Evolutionary conservation across 352 stramenopile genomes (phyloP).

Genomic region (Phytophthora pseudosyringae): DNA sequence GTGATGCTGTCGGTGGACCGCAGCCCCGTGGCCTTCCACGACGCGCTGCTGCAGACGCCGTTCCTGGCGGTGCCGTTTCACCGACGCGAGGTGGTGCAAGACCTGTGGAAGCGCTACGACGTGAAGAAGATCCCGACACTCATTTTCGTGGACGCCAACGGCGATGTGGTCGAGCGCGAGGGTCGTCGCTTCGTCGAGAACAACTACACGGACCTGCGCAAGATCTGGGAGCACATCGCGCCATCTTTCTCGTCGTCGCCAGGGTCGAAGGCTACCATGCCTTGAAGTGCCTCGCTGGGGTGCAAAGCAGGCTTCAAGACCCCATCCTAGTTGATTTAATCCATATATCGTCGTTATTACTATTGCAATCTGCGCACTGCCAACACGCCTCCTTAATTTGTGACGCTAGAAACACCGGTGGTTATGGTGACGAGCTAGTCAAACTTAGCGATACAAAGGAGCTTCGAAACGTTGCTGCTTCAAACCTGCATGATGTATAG

Average conservation of each 20-base stretch:
- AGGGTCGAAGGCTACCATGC: constrained; percentile 32
- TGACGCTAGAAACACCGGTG: too few relatives aligned
- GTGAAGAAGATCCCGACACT: constrained; percentile 74
- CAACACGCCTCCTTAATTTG: too few relatives aligned
- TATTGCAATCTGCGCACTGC: too few relatives aligned
- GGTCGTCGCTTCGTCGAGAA: constrained; percentile 67
- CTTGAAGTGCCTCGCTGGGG: constrained; percentile 17
- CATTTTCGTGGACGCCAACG: constrained; percentile 70
- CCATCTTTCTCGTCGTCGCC: constrained; percentile 22
- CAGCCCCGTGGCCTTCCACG: constrained; percentile 58
- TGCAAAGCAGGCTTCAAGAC: background rate
- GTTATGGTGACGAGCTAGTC: too few relatives aligned
- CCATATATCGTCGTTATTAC: background rate
- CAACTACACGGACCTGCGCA: constrained; percentile 64
- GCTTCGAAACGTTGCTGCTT: too few relatives aligned
- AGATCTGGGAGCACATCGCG: constrained; percentile 64
- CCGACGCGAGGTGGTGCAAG: constrained; percentile 55
- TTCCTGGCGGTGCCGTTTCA: constrained; percentile 66
- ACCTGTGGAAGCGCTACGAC: constrained; percentile 72
- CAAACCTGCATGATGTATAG: too few relatives aligned
- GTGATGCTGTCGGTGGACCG: constrained; percentile 71
- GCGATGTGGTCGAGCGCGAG: constrained; percentile 66
- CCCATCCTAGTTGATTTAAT: constrained; percentile 2
- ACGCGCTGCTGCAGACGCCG: constrained; percentile 62
- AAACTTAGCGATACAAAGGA: too few relatives aligned